Percentiles rank a stretch among this genome's conserved stretches.
These are phyloP conservation scores for Tuber melanosporum DNA, from an alignment of 495 filamentous ascomycete species.

Conservation along the genomic window DNA sequence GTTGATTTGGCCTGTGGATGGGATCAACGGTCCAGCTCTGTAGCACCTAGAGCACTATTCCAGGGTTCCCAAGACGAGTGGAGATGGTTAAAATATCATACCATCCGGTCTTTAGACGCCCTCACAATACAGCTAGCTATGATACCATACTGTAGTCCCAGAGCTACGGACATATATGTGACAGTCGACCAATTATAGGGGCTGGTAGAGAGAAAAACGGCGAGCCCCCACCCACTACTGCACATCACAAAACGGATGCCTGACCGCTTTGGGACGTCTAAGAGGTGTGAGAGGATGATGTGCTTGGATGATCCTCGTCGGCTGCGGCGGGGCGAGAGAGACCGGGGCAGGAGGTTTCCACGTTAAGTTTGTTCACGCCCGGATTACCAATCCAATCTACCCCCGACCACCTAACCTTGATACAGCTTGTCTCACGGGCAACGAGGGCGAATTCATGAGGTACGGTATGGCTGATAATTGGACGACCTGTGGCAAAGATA, in stretches of 20 bases:
- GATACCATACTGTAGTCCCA: neutral
- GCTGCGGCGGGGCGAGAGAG: neutral
- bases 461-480: neutral
- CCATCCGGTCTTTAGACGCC: neutral
- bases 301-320: neutral
- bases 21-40: neutral
- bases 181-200: neutral
- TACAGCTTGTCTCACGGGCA: neutral
- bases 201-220: neutral
- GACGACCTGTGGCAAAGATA: neutral
- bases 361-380: neutral
- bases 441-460: neutral
- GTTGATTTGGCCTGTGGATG: neutral
- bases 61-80: neutral
- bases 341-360: neutral
- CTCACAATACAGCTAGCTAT: neutral
- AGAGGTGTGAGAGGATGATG: neutral
- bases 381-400: neutral
- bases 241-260: neutral
- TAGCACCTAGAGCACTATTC: neutral
- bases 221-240: neutral
- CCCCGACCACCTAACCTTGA: neutral
- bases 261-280: neutral
- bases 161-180: neutral
- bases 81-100: neutral